Base-by-base conservation (phyloP, 2,329 filamentous ascomycete genomes). In the Triangularia verruculosa region DNA sequence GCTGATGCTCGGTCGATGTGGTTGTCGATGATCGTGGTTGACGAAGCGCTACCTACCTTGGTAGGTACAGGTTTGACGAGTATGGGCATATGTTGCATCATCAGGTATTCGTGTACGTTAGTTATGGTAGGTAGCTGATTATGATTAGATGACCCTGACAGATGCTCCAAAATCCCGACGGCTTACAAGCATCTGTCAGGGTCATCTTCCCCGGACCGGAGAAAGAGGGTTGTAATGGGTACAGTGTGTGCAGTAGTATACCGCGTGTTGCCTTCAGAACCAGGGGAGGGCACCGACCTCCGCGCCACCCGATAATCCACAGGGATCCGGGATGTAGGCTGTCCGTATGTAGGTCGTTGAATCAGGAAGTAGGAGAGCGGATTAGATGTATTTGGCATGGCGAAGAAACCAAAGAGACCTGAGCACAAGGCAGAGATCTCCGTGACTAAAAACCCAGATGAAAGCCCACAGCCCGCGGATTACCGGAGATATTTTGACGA, bases 311-410 rank as follows among this genome's bases (percentile, higher is more conserved):
- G 22, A 55, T 43, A 30, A 39, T 53, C 61, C 55, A 57, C 51
- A 47, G 57, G 39, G 39, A 47, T 55, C 54, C 65, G 65, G 62
- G 57, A 63, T 61, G 39, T 61, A 27, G 24, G 8, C 24, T 13
- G 54, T 34, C 62, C 62, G 64, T 61, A 62, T 61, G 64, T 52
- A 62, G 54, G 22, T 53, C 57, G 55, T 55, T 60, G 47, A 64
- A 66, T 61, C 60, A 20, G 60, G 59, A 64, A 58, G 57, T 6
- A 51, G 13, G 4, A 43, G 52, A 61, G 17, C 52, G 20, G 24
- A 30, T 47, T 47, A 20, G 39, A 8, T 17, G 39, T 28, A 13
- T 25, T 27, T 17, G 39, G 39, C 20, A 24, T 20, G 57, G 57
- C 9, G 25, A 43, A 22, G 8, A 43, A 8, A 8, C 32, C n/a